A percentile compares a stretch with the other conserved stretches of the same genome.
Evolutionary conservation across 2,329 filamentous ascomycete species (phyloP).

Genomic region (Xylaria sp.): DNA sequence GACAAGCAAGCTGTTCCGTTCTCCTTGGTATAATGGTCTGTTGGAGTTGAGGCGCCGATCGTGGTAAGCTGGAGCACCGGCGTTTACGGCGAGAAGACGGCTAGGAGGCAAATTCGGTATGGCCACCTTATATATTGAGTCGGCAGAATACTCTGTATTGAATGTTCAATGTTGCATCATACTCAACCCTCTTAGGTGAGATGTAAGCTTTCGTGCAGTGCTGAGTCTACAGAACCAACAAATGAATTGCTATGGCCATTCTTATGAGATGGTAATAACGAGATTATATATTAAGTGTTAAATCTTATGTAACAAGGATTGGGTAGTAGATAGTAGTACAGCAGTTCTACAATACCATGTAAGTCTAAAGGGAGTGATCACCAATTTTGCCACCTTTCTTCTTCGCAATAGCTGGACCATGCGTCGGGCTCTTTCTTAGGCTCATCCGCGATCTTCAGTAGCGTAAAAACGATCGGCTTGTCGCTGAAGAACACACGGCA

Average conservation of each 20-base stretch:
- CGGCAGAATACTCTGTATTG: too few relatives aligned
- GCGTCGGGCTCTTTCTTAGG: slow-evolving; percentile 18
- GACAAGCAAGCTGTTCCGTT: too few relatives aligned
- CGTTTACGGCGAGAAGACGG: too few relatives aligned
- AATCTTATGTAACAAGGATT: background rate
- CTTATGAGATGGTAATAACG: background rate
- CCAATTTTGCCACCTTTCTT: slow-evolving; percentile 24
- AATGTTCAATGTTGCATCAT: too few relatives aligned
- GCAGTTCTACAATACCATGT: background rate
- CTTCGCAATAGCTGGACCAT: slow-evolving; percentile 31
- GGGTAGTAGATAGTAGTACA: background rate
- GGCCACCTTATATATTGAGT: too few relatives aligned
- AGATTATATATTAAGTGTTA: background rate
- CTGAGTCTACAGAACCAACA: background rate
- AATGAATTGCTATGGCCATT: background rate
- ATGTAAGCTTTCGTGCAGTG: background rate
- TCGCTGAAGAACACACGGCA: background rate
- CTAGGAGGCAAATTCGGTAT: too few relatives aligned
- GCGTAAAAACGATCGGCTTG: slow-evolving; percentile 23
- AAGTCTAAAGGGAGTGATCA: background rate
- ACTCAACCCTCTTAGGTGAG: too few relatives aligned
- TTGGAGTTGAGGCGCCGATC: too few relatives aligned
- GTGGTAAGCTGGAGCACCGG: too few relatives aligned
- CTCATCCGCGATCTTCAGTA: slow-evolving; percentile 28
- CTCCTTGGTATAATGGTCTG: too few relatives aligned